Base-by-base conservation (phyloP, 2,329 filamentous ascomycete species). In the Cercospora brassicicola region DNA sequence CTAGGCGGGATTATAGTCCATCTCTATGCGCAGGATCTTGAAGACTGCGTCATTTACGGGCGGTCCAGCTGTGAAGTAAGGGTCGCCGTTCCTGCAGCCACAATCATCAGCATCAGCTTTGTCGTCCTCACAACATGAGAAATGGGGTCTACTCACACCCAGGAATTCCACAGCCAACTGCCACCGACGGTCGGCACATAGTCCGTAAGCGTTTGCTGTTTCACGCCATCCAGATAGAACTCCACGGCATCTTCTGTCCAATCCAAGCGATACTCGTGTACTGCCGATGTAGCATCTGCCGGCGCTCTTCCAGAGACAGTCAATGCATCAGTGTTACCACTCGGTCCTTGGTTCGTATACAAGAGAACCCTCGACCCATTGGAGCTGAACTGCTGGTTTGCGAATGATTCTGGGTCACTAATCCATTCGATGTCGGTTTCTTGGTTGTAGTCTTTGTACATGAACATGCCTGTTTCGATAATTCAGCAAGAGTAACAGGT, bases 401-500 rank as follows among this genome's bases (percentile, higher is more conserved):
- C 57, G 23, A 67, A 64, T 4, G 72, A 71, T 4, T 48, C 39
- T 1, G 71, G 63, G 53, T 73, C 67, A 60, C 60, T 69, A 7
- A 74, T 62, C 67, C 71, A 74, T 64, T 74, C 73, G 39, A 74
- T 74, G 61, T 74, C 72, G 13, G 66, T 67, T 42, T 74, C 73
- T 18, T 74, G 71, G 20, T 53, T 68, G 31, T 72, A 65, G 33
- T 62, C 57, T 15, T 67, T 42, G 60, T 73, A 73, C 23, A 71
- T 68, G 68, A 74, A 74, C 59, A 72, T 67, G 2, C 71, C 71
- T 57, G 62, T 7, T 36, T 33, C 55, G 13, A n/a, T 55, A 2
- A 0, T 59, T 59, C 4, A 59, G 55, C 55, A 20, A 8, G 6
- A n/a, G 23, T n/a, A 55, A 3, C 48, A 55, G n/a, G 23, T 15